These are phyloP conservation scores for Gliomastix tumulicola DNA, from an alignment of 2,329 filamentous ascomycete genomes.

Conservation along the genomic window DNA sequence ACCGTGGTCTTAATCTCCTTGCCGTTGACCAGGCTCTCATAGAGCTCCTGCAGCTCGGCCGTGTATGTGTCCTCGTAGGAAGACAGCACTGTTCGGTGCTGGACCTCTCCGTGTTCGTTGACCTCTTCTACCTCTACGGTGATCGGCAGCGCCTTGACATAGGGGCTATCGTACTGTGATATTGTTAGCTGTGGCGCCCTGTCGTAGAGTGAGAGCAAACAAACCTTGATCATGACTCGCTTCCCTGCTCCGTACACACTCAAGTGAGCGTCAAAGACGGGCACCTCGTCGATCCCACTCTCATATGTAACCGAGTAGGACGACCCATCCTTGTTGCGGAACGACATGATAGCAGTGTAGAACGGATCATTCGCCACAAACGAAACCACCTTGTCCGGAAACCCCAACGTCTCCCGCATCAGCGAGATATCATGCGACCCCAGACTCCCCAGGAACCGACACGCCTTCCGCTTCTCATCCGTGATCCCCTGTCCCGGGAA, in stretches of 20 bases:
- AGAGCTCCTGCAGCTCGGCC: constrained; percentile 19
- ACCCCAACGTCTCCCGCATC: constrained; percentile 36
- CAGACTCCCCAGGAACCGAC: constrained; percentile 34
- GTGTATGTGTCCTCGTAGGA: constrained; percentile 33
- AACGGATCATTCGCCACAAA: constrained; percentile 21
- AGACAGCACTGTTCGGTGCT: constrained; percentile 15
- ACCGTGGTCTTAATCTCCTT: constrained; percentile 19
- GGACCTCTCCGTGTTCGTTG: constrained; percentile 19
- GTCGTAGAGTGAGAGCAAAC: not conserved
- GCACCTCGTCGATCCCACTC: constrained; percentile 42
- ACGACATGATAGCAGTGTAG: constrained; percentile 13
- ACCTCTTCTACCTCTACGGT: constrained; percentile 34
- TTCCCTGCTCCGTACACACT: constrained; percentile 43
- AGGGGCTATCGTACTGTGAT: constrained; percentile 43
- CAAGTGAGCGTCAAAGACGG: constrained; percentile 40
- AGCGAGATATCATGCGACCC: constrained; percentile 44
- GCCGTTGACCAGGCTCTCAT: constrained; percentile 8
- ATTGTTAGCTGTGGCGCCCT: not conserved
- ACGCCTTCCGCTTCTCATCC: constrained; percentile 18
- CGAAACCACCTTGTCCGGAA: constrained; percentile 10
- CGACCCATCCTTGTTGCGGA: not conserved
- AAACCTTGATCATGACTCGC: constrained; percentile 31
- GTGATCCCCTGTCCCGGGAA: constrained; percentile 20
- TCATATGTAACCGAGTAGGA: constrained; percentile 46
- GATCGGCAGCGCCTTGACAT: constrained; percentile 41